A percentile compares a stretch with the other conserved stretches of the same genome.
Evolutionary conservation across 1,284 basidiomycete genomes (phyloP).

Genomic region (Ganoderma sp.): DNA sequence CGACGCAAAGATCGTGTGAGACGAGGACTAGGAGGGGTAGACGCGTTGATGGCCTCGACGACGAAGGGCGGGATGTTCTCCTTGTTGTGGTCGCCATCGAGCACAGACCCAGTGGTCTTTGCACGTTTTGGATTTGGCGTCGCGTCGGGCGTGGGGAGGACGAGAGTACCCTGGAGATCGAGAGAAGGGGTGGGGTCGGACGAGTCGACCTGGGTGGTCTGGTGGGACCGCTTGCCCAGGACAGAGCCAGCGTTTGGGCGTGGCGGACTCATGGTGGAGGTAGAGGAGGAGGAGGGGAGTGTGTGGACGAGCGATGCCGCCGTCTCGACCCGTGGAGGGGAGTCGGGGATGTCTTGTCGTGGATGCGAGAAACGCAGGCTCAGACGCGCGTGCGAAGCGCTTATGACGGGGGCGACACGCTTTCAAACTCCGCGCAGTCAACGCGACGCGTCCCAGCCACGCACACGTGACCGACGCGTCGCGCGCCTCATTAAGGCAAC

Average conservation of each 20-base stretch:
- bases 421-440: slow-evolving; percentile 42
- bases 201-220: slow-evolving; percentile 38
- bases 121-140: slow-evolving; percentile 71
- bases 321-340: slow-evolving; percentile 22
- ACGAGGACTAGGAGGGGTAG: slow-evolving; percentile 43
- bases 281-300: neutral
- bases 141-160: slow-evolving; percentile 60
- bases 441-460: slow-evolving; percentile 38
- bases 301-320: slow-evolving; percentile 14
- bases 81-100: slow-evolving; percentile 71
- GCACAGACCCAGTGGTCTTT: slow-evolving; percentile 49
- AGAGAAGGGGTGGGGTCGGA: slow-evolving; percentile 25
- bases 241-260: slow-evolving; percentile 51
- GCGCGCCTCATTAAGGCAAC: slow-evolving; percentile 18
- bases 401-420: slow-evolving; percentile 39
- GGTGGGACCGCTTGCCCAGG: slow-evolving; percentile 63
- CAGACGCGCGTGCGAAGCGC: slow-evolving; percentile 29
- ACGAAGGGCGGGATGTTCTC: slow-evolving; percentile 74
- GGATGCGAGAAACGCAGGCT: slow-evolving; percentile 23
- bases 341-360: slow-evolving; percentile 23
- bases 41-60: slow-evolving; percentile 44
- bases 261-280: slow-evolving; percentile 32
- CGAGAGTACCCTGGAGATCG: slow-evolving; percentile 23
- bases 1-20: slow-evolving; percentile 53
- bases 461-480: slow-evolving; percentile 40